A percentile compares a stretch with the other conserved stretches of the same genome.
Conservation (phyloP, 2,329 filamentous ascomycete genomes). For the Botryotinia convoluta region DNA sequence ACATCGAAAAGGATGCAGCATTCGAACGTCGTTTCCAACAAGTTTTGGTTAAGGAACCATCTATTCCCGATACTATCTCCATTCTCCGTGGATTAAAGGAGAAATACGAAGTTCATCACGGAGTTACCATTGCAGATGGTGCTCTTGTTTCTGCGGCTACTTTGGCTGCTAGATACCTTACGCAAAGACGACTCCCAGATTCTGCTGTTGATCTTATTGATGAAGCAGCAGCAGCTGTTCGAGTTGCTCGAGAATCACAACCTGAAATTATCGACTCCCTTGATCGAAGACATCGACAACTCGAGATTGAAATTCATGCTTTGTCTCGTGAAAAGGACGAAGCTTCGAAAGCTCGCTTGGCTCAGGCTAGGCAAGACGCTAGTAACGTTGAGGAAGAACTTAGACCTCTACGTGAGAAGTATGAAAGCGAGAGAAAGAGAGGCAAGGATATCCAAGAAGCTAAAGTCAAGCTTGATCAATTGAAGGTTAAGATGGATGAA, state of each 20-base stretch:
- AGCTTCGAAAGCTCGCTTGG: conserved; percentile 79
- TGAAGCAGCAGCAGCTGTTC: conserved; percentile 93
- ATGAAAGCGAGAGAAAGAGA: conserved; percentile 87
- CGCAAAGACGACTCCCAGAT: conserved; percentile 84
- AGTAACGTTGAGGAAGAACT: conserved; percentile 94
- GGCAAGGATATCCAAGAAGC: conserved; percentile 90
- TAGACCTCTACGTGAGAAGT: conserved; percentile 88
- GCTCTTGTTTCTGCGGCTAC: conserved; percentile 91
- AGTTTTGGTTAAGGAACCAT: conserved; percentile 92
- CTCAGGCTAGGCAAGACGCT: conserved; percentile 82
- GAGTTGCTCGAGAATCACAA: conserved; percentile 92
- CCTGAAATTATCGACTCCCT: conserved; percentile 94
- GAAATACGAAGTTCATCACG: conserved; percentile 96
- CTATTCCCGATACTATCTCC: conserved; percentile 85
- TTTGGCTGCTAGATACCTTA: conserved; percentile 89
- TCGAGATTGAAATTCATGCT: conserved; percentile 97
- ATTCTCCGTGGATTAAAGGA: conserved; percentile 98
- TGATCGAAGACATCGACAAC: conserved; percentile 82
- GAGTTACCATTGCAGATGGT: conserved; percentile 92
- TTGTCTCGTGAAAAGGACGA: conserved; percentile 93
- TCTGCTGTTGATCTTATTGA: conserved; percentile 96
- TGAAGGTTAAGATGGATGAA: conserved; percentile 89
- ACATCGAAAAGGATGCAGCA: conserved; percentile 97
- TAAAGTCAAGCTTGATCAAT: conserved; percentile 88
- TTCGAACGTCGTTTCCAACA: conserved; percentile 99